Percentiles rank a stretch among this genome's conserved stretches.
phyloP scores from a whole-genome alignment of 1,139 yeast species.

The Sugiyamaella xylanicola region DNA sequence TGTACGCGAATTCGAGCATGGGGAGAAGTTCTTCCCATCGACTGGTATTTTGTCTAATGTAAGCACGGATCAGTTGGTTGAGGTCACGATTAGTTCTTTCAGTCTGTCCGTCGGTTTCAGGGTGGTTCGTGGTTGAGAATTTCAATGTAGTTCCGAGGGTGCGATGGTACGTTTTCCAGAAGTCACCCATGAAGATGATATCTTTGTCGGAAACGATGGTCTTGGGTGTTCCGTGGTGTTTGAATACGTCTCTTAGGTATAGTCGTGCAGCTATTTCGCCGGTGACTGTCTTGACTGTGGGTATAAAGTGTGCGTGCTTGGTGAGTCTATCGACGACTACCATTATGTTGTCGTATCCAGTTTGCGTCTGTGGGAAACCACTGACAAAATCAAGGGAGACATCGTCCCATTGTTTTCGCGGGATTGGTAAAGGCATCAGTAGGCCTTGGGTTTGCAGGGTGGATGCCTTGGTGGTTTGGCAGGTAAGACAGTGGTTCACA shows the following conservation, averaged over 20 bases:
- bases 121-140: neutral
- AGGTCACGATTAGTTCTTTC: neutral
- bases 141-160: neutral
- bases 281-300: neutral
- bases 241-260: neutral
- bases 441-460: neutral
- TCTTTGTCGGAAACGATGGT: neutral
- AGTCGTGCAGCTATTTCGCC: neutral
- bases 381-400: neutral
- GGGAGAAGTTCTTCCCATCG: neutral
- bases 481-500: neutral
- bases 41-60: neutral
- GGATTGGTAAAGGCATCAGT: neutral
- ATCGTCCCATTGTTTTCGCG: no score
- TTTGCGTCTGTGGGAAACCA: neutral
- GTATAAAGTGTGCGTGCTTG: neutral
- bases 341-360: neutral
- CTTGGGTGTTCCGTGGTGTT: neutral
- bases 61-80: neutral
- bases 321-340: neutral
- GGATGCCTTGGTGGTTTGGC: neutral
- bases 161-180: neutral
- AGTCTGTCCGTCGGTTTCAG: neutral
- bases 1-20: neutral
- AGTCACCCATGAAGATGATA: neutral